These are phyloP conservation scores for Austropuccinia psidii DNA, from an alignment of 1,284 basidiomycete genomes.

Conservation along the genomic window DNA sequence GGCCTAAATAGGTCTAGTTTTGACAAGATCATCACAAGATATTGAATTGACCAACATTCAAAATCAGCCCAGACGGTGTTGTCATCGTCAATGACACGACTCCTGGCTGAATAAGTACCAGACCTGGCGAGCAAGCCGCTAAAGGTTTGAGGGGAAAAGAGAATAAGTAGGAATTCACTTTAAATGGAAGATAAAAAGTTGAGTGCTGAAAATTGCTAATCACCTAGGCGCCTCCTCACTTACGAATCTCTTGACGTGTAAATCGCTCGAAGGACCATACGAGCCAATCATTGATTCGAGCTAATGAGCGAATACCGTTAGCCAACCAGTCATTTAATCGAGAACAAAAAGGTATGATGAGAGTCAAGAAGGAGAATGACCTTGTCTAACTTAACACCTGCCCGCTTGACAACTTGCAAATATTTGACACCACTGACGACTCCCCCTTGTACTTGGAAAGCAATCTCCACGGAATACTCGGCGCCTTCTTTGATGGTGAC, in stretches of 20 bases:
- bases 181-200: background rate
- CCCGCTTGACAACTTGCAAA: slow-evolving; percentile 64
- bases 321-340: background rate
- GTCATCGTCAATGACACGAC: slow-evolving; percentile 76
- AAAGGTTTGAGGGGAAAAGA: background rate
- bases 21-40: background rate
- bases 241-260: slow-evolving; percentile 49
- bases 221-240: slow-evolving; percentile 47
- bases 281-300: slow-evolving; percentile 47
- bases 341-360: background rate
- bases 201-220: background rate
- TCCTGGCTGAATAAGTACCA: slow-evolving; percentile 66
- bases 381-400: slow-evolving; percentile 53
- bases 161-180: background rate
- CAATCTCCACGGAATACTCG: slow-evolving; percentile 69
- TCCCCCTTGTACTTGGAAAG: slow-evolving; percentile 72
- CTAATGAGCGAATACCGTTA: slow-evolving; percentile 34
- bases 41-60: slow-evolving; percentile 23
- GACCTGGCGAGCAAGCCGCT: slow-evolving; percentile 65
- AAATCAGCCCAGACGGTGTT: slow-evolving; percentile 51
- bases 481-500: slow-evolving; percentile 56
- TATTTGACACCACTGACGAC: slow-evolving; percentile 79
- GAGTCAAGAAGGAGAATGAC: background rate
- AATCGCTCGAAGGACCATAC: slow-evolving; percentile 45
- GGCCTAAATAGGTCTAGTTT: background rate